Evolutionary conservation across 139 green algal genomes (phyloP).

Genomic region (Volvox africanus): DNA sequence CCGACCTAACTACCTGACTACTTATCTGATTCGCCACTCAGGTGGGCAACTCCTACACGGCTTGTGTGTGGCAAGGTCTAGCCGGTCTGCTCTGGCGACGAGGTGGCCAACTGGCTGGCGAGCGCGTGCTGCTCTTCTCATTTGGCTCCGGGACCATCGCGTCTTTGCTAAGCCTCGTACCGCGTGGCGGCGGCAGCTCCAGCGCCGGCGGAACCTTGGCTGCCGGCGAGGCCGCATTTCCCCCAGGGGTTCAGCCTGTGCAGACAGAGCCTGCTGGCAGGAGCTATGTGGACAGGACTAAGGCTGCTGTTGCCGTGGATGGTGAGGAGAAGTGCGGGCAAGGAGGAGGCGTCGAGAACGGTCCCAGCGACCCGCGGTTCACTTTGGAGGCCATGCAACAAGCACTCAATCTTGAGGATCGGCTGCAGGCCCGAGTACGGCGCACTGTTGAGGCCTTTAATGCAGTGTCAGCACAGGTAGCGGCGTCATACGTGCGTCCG

Average conservation of each 20-base stretch:
- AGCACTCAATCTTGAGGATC: conserved; percentile 31
- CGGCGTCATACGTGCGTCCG: not conserved
- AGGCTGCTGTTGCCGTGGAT: not conserved
- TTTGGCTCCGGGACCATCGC: conserved; percentile 83
- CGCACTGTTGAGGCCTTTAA: not conserved
- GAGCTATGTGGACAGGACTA: not conserved
- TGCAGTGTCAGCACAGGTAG: conserved; percentile 19
- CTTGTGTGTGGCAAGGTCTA: conserved; percentile 72
- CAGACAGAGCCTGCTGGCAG: not conserved
- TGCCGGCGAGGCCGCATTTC: not conserved
- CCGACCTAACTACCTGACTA: too few species aligned
- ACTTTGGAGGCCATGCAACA: conserved; percentile 48
- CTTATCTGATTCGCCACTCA: not conserved
- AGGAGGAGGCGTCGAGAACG: not conserved
- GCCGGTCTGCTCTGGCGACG: conserved; percentile 57
- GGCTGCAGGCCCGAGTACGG: not conserved
- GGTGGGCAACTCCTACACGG: conserved; percentile 89
- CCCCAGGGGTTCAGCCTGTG: too few species aligned
- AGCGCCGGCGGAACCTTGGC: too few species aligned
- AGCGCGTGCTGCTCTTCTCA: conserved; percentile 80
- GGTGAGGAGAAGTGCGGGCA: not conserved
- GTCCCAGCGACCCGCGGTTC: conserved; percentile 50
- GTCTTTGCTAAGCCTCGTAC: conserved; percentile 72
- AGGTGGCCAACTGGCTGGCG: conserved; percentile 38
- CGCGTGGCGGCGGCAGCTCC: not conserved